These are phyloP conservation scores for Colletotrichum sp. DNA, from an alignment of 2,329 filamentous ascomycete genomes.

Conservation along the genomic window DNA sequence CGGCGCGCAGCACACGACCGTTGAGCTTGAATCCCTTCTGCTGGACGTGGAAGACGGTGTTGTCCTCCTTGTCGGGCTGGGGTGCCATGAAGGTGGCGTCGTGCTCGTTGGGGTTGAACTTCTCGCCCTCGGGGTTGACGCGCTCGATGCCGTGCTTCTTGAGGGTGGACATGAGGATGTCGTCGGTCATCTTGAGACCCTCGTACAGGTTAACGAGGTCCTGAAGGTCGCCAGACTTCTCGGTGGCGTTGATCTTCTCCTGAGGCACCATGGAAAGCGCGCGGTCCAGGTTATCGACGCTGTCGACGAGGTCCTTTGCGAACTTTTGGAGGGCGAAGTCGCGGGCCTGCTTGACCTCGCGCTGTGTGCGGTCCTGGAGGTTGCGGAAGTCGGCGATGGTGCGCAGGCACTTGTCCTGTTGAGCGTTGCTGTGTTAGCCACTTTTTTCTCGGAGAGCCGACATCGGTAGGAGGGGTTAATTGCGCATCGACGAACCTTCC, in stretches of 20 bases:
- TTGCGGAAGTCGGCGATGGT: conserved; percentile 97
- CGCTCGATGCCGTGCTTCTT: conserved; percentile 94
- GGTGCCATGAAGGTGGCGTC: conserved; percentile 96
- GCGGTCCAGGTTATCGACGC: conserved; percentile 95
- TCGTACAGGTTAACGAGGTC: conserved; percentile 84
- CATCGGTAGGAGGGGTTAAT: neutral
- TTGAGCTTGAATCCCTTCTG: conserved; percentile 96
- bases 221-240: conserved; percentile 60
- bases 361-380: conserved; percentile 91
- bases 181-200: conserved; percentile 94
- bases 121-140: conserved; percentile 81
- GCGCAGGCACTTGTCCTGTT: conserved; percentile 91
- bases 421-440: neutral
- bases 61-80: conserved; percentile 85
- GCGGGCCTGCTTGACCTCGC: conserved; percentile 84
- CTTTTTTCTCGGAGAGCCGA: conserved; percentile 3
- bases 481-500: conserved; percentile 71
- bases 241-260: conserved; percentile 65
- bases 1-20: conserved; percentile 84
- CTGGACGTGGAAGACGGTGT: conserved; percentile 89
- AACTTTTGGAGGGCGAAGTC: conserved; percentile 97
- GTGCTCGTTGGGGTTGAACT: conserved; percentile 96
- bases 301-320: conserved; percentile 92
- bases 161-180: conserved; percentile 83
- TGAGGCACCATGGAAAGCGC: conserved; percentile 80